Conservation (phyloP, 306 rosid genomes). For the Abrus precatorius region DNA sequence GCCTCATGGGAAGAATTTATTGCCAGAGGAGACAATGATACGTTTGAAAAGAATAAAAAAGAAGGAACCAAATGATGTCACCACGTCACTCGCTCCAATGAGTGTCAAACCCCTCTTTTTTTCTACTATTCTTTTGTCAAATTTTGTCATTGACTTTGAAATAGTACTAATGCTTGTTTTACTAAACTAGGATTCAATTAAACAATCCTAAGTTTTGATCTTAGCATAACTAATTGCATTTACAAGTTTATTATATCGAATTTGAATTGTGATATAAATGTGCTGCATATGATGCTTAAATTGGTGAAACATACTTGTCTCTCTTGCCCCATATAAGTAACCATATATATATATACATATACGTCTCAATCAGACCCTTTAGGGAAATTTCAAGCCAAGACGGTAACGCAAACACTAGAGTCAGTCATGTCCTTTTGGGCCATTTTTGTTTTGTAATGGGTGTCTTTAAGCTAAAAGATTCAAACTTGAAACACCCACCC, state of each 20-base stretch:
- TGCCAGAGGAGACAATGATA: conserved; percentile 29
- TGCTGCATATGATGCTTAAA: background rate
- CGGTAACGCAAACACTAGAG: conserved; percentile 24
- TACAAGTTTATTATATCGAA: background rate
- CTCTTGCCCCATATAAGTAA: conserved; percentile 10
- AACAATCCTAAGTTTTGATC: background rate
- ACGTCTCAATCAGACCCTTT: conserved; percentile 6
- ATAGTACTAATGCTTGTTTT: background rate
- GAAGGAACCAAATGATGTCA: conserved; percentile 36
- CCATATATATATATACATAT: background rate
- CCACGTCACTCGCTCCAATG: conserved; percentile 3
- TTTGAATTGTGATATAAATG: background rate
- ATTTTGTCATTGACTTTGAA: conserved; percentile 5
- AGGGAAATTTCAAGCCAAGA: conserved; percentile 3
- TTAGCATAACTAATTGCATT: background rate
- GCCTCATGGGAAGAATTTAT: conserved; percentile 34
- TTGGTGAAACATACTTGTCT: conserved; percentile 45
- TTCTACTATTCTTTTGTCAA: background rate
- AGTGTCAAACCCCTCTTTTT: background rate
- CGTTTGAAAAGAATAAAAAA: conserved; percentile 21
- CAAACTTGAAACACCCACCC: conserved; percentile 28
- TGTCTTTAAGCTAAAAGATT: conserved; percentile 34
- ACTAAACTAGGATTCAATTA: background rate
- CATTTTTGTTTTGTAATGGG: conserved; percentile 39
- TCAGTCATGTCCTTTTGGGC: conserved; percentile 25